Conservation (phyloP, 1,284 basidiomycete genomes). For the Heimioporus punctisporus region DNA sequence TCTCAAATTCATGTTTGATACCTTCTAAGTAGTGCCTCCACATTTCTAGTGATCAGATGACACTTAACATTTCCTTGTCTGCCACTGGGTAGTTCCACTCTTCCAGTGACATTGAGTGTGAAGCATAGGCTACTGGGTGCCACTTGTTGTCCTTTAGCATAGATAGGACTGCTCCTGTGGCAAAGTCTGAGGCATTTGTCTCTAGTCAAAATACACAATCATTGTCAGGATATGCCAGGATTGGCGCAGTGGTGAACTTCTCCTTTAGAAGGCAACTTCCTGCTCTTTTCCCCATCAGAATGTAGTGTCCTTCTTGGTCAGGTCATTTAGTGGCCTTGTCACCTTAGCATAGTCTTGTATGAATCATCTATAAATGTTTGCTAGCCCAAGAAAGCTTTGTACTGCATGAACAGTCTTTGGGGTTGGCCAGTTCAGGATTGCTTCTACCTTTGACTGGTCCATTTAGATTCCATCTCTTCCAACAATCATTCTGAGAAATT, state of each 20-base stretch:
- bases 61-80: not conserved
- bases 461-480: not conserved
- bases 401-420: not conserved
- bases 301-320: too few relatives aligned
- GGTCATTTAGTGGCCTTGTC: too few relatives aligned
- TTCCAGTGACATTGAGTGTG: not conserved
- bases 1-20: not conserved
- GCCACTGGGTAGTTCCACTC: not conserved
- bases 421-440: not conserved
- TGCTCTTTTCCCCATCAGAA: too few relatives aligned
- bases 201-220: too few relatives aligned
- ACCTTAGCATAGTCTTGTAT: too few relatives aligned
- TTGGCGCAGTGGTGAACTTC: too few relatives aligned
- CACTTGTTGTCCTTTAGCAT: not conserved
- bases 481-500: not conserved
- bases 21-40: not conserved
- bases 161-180: not conserved
- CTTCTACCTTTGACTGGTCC: not conserved
- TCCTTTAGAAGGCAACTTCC: too few relatives aligned
- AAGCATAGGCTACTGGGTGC: too few relatives aligned
- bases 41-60: not conserved
- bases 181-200: not conserved
- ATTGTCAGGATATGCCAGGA: too few relatives aligned
- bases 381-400: not conserved
- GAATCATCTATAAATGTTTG: too few relatives aligned